Conservation (phyloP, 169 alveolate species). For the Eimeria praecox region DNA sequence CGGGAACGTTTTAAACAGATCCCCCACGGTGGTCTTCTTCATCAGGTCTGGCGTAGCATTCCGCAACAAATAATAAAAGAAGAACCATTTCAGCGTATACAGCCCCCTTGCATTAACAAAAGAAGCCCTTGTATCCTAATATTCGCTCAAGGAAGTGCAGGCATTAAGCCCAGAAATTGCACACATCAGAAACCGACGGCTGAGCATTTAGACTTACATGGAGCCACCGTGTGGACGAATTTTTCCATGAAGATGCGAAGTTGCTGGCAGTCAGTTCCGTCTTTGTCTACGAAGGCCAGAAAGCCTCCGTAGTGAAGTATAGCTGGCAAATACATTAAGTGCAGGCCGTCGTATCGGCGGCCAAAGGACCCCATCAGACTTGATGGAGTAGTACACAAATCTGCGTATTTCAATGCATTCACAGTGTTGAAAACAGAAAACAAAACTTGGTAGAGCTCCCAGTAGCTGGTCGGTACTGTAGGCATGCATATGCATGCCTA, state of each 20-base stretch:
- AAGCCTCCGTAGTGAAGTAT: constrained; percentile 54
- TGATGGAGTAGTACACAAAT: constrained; percentile 9
- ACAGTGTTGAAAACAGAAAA: neutral
- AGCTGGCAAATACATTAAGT: constrained; percentile 46
- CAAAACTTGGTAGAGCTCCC: neutral
- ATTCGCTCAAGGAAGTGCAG: neutral
- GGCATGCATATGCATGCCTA: too few species aligned
- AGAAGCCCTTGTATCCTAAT: neutral
- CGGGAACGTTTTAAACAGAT: constrained; percentile 42
- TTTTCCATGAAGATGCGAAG: constrained; percentile 47
- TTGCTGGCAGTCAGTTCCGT: constrained; percentile 60
- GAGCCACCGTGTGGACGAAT: constrained; percentile 45
- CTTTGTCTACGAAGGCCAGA: constrained; percentile 63
- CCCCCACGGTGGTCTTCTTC: neutral
- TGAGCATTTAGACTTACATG: neutral
- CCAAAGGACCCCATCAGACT: constrained; percentile 54
- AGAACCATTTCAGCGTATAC: neutral
- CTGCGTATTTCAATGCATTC: neutral
- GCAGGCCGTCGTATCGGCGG: constrained; percentile 68
- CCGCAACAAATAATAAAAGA: neutral
- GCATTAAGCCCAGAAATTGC: neutral
- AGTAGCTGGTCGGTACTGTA: neutral
- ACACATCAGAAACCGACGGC: neutral
- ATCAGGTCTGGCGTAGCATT: constrained; percentile 46
- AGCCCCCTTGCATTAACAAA: too few species aligned